Conservation (phyloP, 1,139 yeast species). For the Sugiyamaella grinbergsii region DNA sequence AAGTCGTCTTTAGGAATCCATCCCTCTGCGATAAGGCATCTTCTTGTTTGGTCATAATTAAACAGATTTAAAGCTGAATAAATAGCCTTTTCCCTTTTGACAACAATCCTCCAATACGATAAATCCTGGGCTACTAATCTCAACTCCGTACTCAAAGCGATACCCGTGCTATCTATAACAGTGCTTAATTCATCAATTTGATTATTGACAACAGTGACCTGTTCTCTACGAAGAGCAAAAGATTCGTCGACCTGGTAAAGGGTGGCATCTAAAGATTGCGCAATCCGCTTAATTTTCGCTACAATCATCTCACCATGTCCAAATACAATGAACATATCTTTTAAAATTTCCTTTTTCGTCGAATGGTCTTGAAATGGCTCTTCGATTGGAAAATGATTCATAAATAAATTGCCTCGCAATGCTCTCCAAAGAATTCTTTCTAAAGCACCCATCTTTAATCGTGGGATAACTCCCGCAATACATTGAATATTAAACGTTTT, state of each 20-base stretch:
- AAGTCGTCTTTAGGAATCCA: conserved; percentile 78
- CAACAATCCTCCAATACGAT: conserved; percentile 65
- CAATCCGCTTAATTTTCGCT: conserved; percentile 68
- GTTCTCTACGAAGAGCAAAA: conserved; percentile 56
- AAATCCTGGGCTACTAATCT: conserved; percentile 77
- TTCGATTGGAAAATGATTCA: conserved; percentile 67
- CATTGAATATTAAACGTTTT: conserved; percentile 50
- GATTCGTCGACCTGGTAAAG: conserved; percentile 68
- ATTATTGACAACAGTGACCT: conserved; percentile 58
- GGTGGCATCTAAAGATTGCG: conserved; percentile 82
- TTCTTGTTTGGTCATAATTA: conserved; percentile 81
- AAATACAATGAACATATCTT: conserved; percentile 79
- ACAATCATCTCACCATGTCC: conserved; percentile 83
- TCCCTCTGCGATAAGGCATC: conserved; percentile 95
- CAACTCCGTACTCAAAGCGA: conserved; percentile 74
- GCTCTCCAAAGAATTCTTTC: conserved; percentile 93
- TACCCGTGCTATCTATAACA: conserved; percentile 71
- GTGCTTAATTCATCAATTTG: conserved; percentile 63
- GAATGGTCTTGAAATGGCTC: conserved; percentile 59
- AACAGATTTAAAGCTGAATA: conserved; percentile 78
- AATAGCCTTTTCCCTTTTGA: conserved; percentile 72
- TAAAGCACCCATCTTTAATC: conserved; percentile 66
- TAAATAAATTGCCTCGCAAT: conserved; percentile 82
- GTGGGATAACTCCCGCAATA: conserved; percentile 81
- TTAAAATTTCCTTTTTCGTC: conserved; percentile 53